phyloP scores from a whole-genome alignment of 2,329 filamentous ascomycete species.

The Grosmannia clavigera region DNA sequence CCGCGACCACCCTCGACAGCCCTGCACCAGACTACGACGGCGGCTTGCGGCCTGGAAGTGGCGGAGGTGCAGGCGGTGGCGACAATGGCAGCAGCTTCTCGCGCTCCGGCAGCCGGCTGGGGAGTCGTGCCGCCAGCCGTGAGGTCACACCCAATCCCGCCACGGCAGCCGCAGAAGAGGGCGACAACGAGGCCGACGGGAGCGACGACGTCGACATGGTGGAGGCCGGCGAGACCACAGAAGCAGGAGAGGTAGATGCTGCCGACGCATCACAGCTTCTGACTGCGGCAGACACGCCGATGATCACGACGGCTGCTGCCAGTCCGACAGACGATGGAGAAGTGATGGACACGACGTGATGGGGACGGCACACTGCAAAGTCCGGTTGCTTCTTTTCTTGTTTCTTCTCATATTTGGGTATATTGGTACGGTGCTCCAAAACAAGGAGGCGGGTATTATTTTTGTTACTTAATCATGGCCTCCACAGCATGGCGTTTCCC shows the following conservation, averaged over 20 bases:
- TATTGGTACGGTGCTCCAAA: not conserved
- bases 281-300: no score
- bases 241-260: not conserved
- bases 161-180: slow-evolving; percentile 6
- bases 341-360: slow-evolving; percentile 52
- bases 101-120: slow-evolving; percentile 22
- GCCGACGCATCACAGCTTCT: not conserved
- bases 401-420: not conserved
- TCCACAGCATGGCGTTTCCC: not conserved
- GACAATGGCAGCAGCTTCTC: slow-evolving; percentile 24
- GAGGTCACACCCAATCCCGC: slow-evolving; percentile 25
- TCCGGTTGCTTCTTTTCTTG: not conserved
- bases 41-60: slow-evolving; percentile 20
- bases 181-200: slow-evolving; percentile 13
- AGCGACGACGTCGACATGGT: slow-evolving; percentile 49
- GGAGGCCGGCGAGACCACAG: slow-evolving; percentile 24
- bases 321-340: slow-evolving; percentile 32
- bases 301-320: not conserved
- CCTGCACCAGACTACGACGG: slow-evolving; percentile 14
- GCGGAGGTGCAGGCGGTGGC: not conserved
- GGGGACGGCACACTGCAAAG: not conserved
- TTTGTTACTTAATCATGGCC: not conserved
- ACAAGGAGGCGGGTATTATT: not conserved
- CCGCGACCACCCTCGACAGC: not conserved
- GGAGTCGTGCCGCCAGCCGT: slow-evolving; percentile 19